Percentiles rank a stretch among this genome's conserved stretches.
Conservation (phyloP, 768 basidiomycete genomes). For the Hericium erinaceus region DNA sequence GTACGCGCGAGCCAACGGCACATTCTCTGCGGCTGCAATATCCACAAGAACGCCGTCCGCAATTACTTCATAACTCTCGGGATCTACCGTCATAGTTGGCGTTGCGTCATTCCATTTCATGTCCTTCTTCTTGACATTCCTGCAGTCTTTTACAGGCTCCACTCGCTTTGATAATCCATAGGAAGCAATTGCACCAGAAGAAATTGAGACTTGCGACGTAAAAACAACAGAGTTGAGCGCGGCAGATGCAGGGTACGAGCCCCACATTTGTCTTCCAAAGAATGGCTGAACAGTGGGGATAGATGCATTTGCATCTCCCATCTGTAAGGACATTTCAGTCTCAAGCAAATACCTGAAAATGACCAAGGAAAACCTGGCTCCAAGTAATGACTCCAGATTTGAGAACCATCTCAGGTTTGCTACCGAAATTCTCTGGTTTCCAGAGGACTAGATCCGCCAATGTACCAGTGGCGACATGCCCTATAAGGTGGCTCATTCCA, state of each 20-base stretch:
- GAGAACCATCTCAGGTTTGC: constrained; percentile 88
- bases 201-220: constrained; percentile 68
- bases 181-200: constrained; percentile 43
- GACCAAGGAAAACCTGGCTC: constrained; percentile 52
- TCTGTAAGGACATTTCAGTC: constrained; percentile 32
- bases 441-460: constrained; percentile 94
- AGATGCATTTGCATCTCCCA: constrained; percentile 95
- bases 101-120: constrained; percentile 89
- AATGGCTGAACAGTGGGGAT: constrained; percentile 94
- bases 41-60: constrained; percentile 76
- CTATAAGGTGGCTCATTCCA: constrained; percentile 82
- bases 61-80: constrained; percentile 82
- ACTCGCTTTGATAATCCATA: constrained; percentile 67
- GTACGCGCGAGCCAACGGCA: constrained; percentile 66
- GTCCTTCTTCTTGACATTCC: constrained; percentile 69
- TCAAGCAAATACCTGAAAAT: background rate
- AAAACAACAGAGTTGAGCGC: constrained; percentile 81
- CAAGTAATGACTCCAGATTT: constrained; percentile 92
- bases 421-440: constrained; percentile 90
- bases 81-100: constrained; percentile 84
- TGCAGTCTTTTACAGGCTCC: constrained; percentile 70
- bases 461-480: constrained; percentile 71
- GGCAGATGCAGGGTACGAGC: constrained; percentile 63
- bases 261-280: constrained; percentile 91
- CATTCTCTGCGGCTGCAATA: constrained; percentile 57